Evolutionary conservation across 495 filamentous ascomycete species (phyloP).

Genomic region (Acidomyces sp.): DNA sequence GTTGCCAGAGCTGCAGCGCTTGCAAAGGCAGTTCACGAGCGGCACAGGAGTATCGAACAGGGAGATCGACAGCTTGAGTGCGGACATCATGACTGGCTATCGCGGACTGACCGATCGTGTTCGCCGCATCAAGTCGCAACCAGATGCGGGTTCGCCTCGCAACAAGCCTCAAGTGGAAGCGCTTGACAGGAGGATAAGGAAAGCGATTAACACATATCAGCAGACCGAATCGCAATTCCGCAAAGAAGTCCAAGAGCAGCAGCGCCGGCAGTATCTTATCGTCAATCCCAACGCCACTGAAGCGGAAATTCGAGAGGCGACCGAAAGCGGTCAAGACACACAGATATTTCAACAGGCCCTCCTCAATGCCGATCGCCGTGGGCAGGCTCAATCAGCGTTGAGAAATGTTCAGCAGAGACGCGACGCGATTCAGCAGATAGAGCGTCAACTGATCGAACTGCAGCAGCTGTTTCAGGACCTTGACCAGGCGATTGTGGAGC

Average conservation of each 20-base stretch:
- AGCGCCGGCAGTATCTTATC: constrained; percentile 79
- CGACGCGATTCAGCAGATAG: constrained; percentile 80
- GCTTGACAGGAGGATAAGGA: constrained; percentile 63
- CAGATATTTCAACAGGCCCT: constrained; percentile 73
- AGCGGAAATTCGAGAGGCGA: constrained; percentile 61
- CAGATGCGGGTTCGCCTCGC: constrained; percentile 52
- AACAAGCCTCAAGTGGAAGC: constrained; percentile 68
- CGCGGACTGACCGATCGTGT: constrained; percentile 60
- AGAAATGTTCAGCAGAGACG: constrained; percentile 71
- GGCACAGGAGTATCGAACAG: constrained; percentile 42
- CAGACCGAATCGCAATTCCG: constrained; percentile 61
- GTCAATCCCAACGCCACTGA: constrained; percentile 75
- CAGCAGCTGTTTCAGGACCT: constrained; percentile 74
- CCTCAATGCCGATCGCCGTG: constrained; percentile 55
- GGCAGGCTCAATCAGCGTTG: constrained; percentile 65
- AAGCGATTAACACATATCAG: constrained; percentile 68
- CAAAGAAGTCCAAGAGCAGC: constrained; percentile 63
- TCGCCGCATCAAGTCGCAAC: constrained; percentile 64
- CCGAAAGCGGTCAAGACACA: constrained; percentile 51
- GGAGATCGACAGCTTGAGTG: constrained; percentile 44
- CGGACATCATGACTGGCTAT: constrained; percentile 70
- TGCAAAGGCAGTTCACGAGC: constrained; percentile 46
- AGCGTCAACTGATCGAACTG: constrained; percentile 73
- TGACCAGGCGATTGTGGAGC: constrained; percentile 66
- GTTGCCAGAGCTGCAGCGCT: constrained; percentile 43